Evolutionary conservation across 2,329 filamentous ascomycete species (phyloP).

Genomic region (Erysiphe pisi): DNA sequence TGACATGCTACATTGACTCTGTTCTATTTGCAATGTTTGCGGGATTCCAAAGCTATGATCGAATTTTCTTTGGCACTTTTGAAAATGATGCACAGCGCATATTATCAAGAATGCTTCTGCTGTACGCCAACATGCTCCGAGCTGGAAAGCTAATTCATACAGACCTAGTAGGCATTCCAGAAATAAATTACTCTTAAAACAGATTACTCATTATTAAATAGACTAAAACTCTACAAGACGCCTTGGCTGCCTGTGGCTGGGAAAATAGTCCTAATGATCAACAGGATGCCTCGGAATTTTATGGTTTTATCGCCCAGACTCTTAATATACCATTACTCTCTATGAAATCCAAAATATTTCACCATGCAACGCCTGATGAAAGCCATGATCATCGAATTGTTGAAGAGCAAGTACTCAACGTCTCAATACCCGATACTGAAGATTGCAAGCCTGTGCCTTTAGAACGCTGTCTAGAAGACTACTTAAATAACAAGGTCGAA

Average conservation of each 20-base stretch:
- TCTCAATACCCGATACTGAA: constrained; percentile 67
- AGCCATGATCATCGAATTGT: constrained; percentile 90
- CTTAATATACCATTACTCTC: constrained; percentile 79
- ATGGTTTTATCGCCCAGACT: constrained; percentile 85
- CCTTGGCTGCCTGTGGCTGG: constrained; percentile 81
- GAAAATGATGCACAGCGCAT: constrained; percentile 60
- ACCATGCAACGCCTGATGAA: constrained; percentile 72
- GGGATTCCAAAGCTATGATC: constrained; percentile 79
- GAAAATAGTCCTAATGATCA: constrained; percentile 68
- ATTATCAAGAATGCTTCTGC: constrained; percentile 63
- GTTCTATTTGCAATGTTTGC: constrained; percentile 95
- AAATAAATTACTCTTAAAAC: neutral
- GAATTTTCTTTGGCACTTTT: constrained; percentile 73
- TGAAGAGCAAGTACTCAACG: constrained; percentile 78
- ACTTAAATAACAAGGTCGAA: constrained; percentile 81
- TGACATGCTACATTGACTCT: constrained; percentile 92
- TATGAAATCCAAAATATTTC: constrained; percentile 87
- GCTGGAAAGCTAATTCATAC: constrained; percentile 73
- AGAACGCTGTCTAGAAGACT: constrained; percentile 84
- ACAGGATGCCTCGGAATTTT: constrained; percentile 92
- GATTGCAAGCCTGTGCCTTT: constrained; percentile 63
- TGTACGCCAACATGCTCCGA: constrained; percentile 90
- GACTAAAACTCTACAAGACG: constrained; percentile 73
- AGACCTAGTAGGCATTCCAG: constrained; percentile 47
- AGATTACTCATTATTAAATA: constrained; percentile 37